These are phyloP conservation scores for Chloromonas sp. DNA, from an alignment of 163 green algal species.

Conservation along the genomic window DNA sequence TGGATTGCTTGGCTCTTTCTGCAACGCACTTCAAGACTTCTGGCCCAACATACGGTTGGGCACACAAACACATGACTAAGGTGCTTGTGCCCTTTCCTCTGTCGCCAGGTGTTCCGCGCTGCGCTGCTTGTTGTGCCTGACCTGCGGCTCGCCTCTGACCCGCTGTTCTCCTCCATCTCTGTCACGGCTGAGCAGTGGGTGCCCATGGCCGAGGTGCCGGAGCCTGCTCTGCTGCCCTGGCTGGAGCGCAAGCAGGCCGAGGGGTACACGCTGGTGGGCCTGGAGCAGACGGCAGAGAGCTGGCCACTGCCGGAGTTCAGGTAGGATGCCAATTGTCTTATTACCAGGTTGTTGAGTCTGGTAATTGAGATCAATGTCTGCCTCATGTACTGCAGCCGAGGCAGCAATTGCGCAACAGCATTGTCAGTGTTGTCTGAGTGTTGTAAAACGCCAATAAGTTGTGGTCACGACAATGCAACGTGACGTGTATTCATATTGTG, in stretches of 20 bases:
- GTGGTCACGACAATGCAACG: not conserved
- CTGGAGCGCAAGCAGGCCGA: constrained; percentile 47
- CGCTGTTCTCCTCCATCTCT: constrained; percentile 61
- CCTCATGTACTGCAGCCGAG: not conserved
- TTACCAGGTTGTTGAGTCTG: not conserved
- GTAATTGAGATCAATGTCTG: not conserved
- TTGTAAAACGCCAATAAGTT: no score
- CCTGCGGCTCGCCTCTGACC: constrained; percentile 42
- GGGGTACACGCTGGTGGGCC: constrained; percentile 77
- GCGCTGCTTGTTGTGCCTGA: constrained; percentile 70
- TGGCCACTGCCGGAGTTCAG: not conserved
- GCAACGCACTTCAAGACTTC: no score
- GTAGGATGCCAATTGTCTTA: not conserved
- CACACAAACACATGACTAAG: not conserved
- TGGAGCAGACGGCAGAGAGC: constrained; percentile 61
- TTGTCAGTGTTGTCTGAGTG: no score
- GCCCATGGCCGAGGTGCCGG: constrained; percentile 50
- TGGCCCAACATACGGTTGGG: no score
- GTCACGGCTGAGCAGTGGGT: constrained; percentile 74
- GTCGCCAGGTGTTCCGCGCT: constrained; percentile 29
- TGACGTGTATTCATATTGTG: not conserved
- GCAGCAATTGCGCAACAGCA: not conserved
- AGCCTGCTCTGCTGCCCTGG: constrained; percentile 57
- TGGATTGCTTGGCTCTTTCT: no score
- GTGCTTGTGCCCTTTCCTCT: no score